Conservation (phyloP, 768 basidiomycete genomes). For the Exsudoporus frostii region DNA sequence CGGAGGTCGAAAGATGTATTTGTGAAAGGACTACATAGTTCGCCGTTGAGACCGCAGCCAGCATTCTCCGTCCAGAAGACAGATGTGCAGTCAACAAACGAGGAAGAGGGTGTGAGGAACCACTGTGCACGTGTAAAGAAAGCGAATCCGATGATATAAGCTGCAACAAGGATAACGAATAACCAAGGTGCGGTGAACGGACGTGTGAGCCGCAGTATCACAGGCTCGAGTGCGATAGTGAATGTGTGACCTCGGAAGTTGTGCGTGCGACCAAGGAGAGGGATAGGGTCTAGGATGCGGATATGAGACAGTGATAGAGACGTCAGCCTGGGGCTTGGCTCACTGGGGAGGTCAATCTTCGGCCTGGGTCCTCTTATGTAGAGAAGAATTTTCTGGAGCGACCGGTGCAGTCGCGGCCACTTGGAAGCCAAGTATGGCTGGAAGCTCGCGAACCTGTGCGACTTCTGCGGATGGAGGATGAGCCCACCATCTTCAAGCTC, state of each 20-base stretch:
- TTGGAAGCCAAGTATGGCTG: constrained; percentile 2
- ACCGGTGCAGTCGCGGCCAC: constrained; percentile 21
- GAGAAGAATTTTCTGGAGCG: constrained; percentile 3
- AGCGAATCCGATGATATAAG: constrained; percentile 68
- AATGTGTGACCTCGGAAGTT: constrained; percentile 36
- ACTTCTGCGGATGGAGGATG: background rate
- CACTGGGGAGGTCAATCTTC: constrained; percentile 48
- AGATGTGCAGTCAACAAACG: constrained; percentile 65
- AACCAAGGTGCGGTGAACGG: constrained; percentile 52
- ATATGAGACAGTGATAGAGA: background rate
- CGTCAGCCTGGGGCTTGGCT: background rate
- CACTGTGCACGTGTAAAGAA: constrained; percentile 74
- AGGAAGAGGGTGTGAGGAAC: constrained; percentile 61
- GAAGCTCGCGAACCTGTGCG: constrained; percentile 6
- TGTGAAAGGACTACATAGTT: constrained; percentile 60
- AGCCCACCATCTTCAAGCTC: constrained; percentile 1
- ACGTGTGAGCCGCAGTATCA: constrained; percentile 48
- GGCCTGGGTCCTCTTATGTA: constrained; percentile 63
- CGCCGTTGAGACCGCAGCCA: constrained; percentile 72
- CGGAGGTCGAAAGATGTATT: constrained; percentile 67
- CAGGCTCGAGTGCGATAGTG: constrained; percentile 51
- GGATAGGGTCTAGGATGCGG: constrained; percentile 44
- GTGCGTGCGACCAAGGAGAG: constrained; percentile 52
- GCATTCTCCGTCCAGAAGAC: constrained; percentile 69
- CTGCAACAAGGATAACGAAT: constrained; percentile 50